Base-by-base conservation (phyloP, 2,329 filamentous ascomycete species). In the Leptographium flavum region DNA sequence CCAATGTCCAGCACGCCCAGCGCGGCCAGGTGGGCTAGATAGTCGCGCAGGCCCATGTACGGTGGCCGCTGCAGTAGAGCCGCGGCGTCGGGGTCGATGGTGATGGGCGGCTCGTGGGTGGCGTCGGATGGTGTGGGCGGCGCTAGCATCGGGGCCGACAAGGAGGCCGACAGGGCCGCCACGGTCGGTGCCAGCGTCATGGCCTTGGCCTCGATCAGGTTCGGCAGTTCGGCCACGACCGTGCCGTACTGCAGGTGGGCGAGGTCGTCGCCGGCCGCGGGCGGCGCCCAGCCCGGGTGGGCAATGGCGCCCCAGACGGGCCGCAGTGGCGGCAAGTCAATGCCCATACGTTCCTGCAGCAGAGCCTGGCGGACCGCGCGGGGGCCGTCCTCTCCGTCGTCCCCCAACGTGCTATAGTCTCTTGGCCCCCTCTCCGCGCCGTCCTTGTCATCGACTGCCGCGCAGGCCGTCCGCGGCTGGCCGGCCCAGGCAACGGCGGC, bases 181-280 rank as follows among this genome's bases (percentile, higher is more conserved):
- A 64, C 68, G 1, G 69, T 67, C 27, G 81, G 86, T 0, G 83
- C 86, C 32, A 94, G 73, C 0, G 85, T 87, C n/a, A 95, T 77
- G 1, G 87, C 90, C 60, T 90, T 90, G 10, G 86, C 90, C 65
- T 96, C 90, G 50, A 96, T 84, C 25, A 96, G 71, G 57, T 93
- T 82, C 1, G 88, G 86, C 22, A 98, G 70, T 61, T 96, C 90
- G 32, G 74, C 71, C 17, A 95, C 70, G 22, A 98, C 86, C 2
- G 79, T 78, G 54, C 71, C 73, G 61, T 94, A 96, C 52, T 93
- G 79, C n/a, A 96, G 64, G 56, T 86, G 78, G 5, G 86, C 79
- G 17, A 92, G 65, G 56, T 73, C 67, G 1, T 74, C 67, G 1
- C 78, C 82, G 3, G 45, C 30, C 2, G 43, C 45, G 22, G 90